These are phyloP conservation scores for Dictyophora rubrovolvata DNA, from an alignment of 768 basidiomycete species.

Conservation along the genomic window DNA sequence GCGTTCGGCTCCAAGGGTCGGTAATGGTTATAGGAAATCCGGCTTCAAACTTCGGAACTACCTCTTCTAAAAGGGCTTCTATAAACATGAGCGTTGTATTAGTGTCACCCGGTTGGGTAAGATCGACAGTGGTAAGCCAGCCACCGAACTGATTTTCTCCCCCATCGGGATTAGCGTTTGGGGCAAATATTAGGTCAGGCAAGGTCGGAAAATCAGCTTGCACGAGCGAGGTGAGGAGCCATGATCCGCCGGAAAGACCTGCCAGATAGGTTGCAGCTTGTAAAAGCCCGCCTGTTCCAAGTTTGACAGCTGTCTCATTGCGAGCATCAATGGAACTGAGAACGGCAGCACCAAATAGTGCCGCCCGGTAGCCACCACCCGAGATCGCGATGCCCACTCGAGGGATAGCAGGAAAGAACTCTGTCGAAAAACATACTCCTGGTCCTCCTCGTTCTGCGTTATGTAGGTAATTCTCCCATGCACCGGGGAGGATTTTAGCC, in stretches of 20 bases:
- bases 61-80: conserved; percentile 16
- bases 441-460: conserved; percentile 23
- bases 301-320: conserved; percentile 30
- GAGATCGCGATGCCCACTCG: conserved; percentile 40
- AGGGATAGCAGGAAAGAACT: conserved; percentile 13
- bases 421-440: background rate
- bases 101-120: conserved; percentile 16
- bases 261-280: conserved; percentile 44
- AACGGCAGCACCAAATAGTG: conserved; percentile 43
- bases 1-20: conserved; percentile 18
- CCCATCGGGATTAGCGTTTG: conserved; percentile 10
- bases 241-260: conserved; percentile 38
- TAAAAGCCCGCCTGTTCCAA: conserved; percentile 40
- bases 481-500: conserved; percentile 25
- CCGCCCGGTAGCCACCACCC: conserved; percentile 50
- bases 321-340: conserved; percentile 39
- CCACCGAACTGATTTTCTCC: conserved; percentile 16
- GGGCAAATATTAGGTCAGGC: conserved; percentile 29
- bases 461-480: conserved; percentile 31
- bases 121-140: conserved; percentile 22
- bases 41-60: conserved; percentile 21
- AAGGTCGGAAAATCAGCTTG: conserved; percentile 32
- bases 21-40: conserved; percentile 23
- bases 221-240: conserved; percentile 30
- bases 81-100: conserved; percentile 15